These are phyloP conservation scores for Clonostachys solani DNA, from an alignment of 2,329 filamentous ascomycete genomes.

Conservation along the genomic window DNA sequence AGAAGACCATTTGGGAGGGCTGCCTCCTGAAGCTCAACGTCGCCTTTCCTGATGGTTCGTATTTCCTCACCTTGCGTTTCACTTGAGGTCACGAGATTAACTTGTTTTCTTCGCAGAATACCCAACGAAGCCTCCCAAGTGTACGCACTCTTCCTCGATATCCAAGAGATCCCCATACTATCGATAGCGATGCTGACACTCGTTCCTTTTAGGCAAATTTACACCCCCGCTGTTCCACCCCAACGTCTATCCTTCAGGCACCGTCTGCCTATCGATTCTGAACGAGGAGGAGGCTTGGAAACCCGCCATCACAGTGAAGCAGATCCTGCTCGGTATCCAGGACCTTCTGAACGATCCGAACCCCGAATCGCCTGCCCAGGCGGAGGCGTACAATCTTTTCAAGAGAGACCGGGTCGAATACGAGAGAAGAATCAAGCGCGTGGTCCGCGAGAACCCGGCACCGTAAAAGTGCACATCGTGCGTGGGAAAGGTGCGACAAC, in stretches of 20 bases:
- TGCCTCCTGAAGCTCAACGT: conserved; percentile 94
- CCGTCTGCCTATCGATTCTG: conserved; percentile 92
- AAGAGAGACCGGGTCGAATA: conserved; percentile 87
- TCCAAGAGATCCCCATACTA: not conserved
- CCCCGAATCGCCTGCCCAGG: conserved; percentile 92
- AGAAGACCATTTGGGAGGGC: conserved; percentile 97
- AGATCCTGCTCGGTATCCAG: conserved; percentile 94
- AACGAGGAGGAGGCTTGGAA: conserved; percentile 99
- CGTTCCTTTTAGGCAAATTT: conserved; percentile 72
- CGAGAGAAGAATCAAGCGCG: conserved; percentile 78
- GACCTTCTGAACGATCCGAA: conserved; percentile 95
- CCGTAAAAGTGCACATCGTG: conserved; percentile 37
- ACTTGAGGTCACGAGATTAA: not conserved
- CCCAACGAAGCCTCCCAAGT: conserved; percentile 97
- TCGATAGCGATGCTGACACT: not conserved
- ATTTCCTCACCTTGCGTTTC: conserved; percentile 7
- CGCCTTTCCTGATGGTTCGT: conserved; percentile 81
- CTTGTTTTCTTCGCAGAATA: conserved; percentile 61
- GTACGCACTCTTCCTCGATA: conserved; percentile 47
- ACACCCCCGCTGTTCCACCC: conserved; percentile 94
- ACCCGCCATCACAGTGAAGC: conserved; percentile 96
- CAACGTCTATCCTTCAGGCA: conserved; percentile 97
- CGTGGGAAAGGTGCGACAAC: no score
- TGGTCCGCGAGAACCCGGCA: conserved; percentile 86
- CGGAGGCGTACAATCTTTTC: conserved; percentile 94